A percentile compares a stretch with the other conserved stretches of the same genome.
phyloP scores from a whole-genome alignment of 768 basidiomycete genomes.

The Lentinula guzmanii region DNA sequence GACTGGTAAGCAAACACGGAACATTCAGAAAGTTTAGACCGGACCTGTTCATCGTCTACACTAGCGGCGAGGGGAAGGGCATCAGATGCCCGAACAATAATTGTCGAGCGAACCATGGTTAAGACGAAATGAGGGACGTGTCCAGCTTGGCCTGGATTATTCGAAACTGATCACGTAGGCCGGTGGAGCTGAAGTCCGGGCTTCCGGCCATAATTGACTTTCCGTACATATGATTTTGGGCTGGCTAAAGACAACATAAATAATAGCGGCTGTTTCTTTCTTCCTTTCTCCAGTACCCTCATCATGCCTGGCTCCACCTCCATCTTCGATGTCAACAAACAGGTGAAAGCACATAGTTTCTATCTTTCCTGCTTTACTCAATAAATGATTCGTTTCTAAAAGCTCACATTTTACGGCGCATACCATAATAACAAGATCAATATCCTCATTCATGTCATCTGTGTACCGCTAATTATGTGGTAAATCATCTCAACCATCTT shows the following conservation, averaged over 20 bases:
- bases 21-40: slow-evolving; percentile 10
- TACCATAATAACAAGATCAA: slow-evolving; percentile 86
- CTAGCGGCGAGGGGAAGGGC: slow-evolving; percentile 90
- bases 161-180: neutral
- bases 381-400: slow-evolving; percentile 7
- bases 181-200: neutral
- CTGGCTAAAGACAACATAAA: neutral
- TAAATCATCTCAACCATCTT: slow-evolving; percentile 21
- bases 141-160: neutral
- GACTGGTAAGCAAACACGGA: neutral
- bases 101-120: slow-evolving; percentile 80
- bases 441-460: slow-evolving; percentile 78
- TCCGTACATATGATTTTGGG: neutral
- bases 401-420: slow-evolving; percentile 92
- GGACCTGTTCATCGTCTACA: slow-evolving; percentile 94
- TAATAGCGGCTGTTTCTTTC: neutral
- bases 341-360: slow-evolving; percentile 35
- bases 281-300: neutral
- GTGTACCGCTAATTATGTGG: slow-evolving; percentile 84
- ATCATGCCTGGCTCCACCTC: slow-evolving; percentile 25
- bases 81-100: slow-evolving; percentile 79
- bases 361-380: neutral
- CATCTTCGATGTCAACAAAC: slow-evolving; percentile 65
- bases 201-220: neutral
- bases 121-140: neutral